These are phyloP conservation scores for Marasmius sp. DNA, from an alignment of 1,284 basidiomycete genomes.

Conservation along the genomic window DNA sequence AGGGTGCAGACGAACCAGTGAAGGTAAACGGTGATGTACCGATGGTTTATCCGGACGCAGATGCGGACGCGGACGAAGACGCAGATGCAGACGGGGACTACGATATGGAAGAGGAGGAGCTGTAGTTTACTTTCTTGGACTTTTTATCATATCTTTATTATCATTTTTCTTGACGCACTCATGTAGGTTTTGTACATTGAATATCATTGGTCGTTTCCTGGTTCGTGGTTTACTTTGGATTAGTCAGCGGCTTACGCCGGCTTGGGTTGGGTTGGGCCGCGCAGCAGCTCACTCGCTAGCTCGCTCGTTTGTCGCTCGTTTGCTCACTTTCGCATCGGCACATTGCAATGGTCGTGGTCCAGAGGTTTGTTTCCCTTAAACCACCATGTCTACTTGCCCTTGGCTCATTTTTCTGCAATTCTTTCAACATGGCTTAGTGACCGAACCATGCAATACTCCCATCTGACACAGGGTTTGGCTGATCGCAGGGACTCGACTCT, in stretches of 20 bases:
- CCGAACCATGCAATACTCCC: conserved; percentile 47
- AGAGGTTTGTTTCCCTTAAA: background rate
- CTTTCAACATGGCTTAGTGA: conserved; percentile 34
- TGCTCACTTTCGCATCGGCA: background rate
- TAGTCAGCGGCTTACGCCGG: background rate
- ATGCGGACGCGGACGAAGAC: conserved; percentile 18
- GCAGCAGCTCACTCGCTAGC: background rate
- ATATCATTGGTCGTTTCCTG: background rate
- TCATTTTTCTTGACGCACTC: conserved; percentile 1
- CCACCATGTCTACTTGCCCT: background rate
- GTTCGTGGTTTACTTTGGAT: background rate
- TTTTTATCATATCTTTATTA: conserved; percentile 5
- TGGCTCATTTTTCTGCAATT: background rate
- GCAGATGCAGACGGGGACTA: conserved; percentile 43
- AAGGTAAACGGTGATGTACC: background rate
- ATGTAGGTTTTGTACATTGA: background rate
- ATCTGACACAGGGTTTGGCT: conserved; percentile 34
- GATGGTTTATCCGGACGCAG: conserved; percentile 1
- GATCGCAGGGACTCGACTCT: conserved; percentile 46
- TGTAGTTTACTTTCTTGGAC: conserved; percentile 29
- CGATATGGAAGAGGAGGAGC: conserved; percentile 33
- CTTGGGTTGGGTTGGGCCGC: background rate
- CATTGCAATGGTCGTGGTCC: background rate
- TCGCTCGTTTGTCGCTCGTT: background rate
- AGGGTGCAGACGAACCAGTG: background rate